phyloP scores from a whole-genome alignment of 306 rosid species.

The Potentilla sterilis region DNA sequence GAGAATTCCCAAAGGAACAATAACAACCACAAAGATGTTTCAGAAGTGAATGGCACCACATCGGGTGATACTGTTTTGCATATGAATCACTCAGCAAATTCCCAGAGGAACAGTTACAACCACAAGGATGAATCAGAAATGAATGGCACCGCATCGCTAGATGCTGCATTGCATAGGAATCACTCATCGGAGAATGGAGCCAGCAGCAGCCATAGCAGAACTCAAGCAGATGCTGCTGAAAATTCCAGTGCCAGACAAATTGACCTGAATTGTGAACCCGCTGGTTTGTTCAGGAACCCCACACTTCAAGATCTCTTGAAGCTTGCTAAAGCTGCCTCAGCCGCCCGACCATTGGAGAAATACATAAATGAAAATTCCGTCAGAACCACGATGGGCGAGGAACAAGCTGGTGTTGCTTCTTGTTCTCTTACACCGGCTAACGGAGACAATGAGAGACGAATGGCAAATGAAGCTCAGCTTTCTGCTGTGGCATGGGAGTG shows the following conservation, averaged over 20 bases:
- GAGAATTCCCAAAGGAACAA: conserved; percentile 41
- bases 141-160: conserved; percentile 39
- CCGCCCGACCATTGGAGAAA: conserved; percentile 31
- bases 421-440: conserved; percentile 33
- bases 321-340: conserved; percentile 38
- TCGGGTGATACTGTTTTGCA: conserved; percentile 29
- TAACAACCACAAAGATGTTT: conserved; percentile 28
- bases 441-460: conserved; percentile 41
- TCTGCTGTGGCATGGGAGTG: conserved; percentile 42
- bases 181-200: conserved; percentile 38
- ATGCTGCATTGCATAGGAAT: conserved; percentile 25
- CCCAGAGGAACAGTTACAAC: conserved; percentile 26
- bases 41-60: conserved; percentile 37
- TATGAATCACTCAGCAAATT: conserved; percentile 25
- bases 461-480: conserved; percentile 40
- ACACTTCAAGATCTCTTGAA: conserved; percentile 27
- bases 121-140: conserved; percentile 36
- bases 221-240: conserved; percentile 44
- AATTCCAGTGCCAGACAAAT: conserved; percentile 54
- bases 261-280: conserved; percentile 60
- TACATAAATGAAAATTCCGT: conserved; percentile 37
- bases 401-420: conserved; percentile 36
- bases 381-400: conserved; percentile 32
- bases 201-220: conserved; percentile 29
- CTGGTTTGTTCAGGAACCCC: not conserved